phyloP scores from a whole-genome alignment of 1,139 yeast species.

The Magnusiomyces tetraspermus region DNA sequence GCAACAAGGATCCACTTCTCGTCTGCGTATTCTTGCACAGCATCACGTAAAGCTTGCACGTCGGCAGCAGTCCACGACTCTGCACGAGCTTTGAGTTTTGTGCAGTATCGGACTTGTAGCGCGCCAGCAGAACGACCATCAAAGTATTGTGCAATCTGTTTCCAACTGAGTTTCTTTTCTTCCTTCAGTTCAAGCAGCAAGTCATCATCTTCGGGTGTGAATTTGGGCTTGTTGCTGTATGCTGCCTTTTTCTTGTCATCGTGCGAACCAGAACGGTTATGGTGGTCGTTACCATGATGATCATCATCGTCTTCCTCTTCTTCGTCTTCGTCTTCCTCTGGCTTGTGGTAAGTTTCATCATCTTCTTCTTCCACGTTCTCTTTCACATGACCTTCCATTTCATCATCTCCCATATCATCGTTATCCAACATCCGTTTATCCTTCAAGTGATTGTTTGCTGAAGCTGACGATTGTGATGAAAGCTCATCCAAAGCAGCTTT shows the following conservation, averaged over 20 bases:
- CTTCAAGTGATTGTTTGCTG: background rate
- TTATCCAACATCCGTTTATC: background rate
- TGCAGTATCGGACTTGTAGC: constrained; percentile 28
- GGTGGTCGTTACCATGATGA: background rate
- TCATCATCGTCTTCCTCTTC: background rate
- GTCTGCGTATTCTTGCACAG: constrained; percentile 23
- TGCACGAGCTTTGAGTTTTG: constrained; percentile 22
- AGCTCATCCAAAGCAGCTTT: background rate
- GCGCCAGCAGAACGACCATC: constrained; percentile 28
- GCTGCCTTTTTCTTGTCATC: background rate
- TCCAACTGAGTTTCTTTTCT: constrained; percentile 24
- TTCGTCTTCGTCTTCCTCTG: background rate
- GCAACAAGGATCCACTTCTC: constrained; percentile 24
- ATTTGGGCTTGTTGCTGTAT: constrained; percentile 21
- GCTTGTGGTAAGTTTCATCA: background rate
- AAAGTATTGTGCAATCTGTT: constrained; percentile 26
- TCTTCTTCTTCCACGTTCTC: background rate
- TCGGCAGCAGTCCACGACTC: constrained; percentile 24
- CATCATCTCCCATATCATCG: background rate
- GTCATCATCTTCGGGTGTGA: constrained; percentile 26
- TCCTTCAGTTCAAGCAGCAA: constrained; percentile 26
- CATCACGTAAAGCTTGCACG: constrained; percentile 18
- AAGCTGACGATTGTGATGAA: background rate
- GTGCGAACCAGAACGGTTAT: background rate
- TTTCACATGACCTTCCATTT: background rate